These are phyloP conservation scores for Tremella yokohamensis DNA, from an alignment of 768 basidiomycete genomes.

Conservation along the genomic window DNA sequence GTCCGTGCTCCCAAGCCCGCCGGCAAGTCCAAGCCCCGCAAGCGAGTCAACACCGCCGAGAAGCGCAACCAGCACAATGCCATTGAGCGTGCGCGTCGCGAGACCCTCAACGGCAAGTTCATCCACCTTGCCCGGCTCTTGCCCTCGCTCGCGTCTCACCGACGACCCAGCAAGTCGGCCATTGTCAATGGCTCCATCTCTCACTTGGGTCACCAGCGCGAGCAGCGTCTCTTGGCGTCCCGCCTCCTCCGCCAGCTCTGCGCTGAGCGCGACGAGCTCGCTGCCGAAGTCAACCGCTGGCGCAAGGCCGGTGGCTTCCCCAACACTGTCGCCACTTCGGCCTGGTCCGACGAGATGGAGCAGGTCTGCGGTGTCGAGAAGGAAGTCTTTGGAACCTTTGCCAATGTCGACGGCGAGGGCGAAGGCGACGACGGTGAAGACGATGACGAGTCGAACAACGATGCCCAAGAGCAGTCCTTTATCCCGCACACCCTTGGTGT, in stretches of 20 bases:
- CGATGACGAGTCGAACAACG: conserved; percentile 15
- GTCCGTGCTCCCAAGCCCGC: conserved; percentile 4
- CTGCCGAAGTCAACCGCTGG: conserved; percentile 91
- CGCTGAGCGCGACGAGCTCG: conserved; percentile 76
- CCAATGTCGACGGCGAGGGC: conserved; percentile 34
- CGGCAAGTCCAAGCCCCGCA: conserved; percentile 62
- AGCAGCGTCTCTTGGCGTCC: conserved; percentile 74
- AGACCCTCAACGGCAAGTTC: conserved; percentile 89
- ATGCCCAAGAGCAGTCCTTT: conserved; percentile 5
- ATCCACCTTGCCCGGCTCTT: conserved; percentile 82
- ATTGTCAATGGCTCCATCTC: conserved; percentile 96
- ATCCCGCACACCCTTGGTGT: conserved; percentile 9
- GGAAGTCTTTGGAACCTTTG: conserved; percentile 47
- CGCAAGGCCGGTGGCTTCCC: conserved; percentile 65
- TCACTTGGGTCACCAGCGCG: conserved; percentile 64
- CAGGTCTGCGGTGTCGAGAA: conserved; percentile 45
- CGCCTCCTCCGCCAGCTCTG: conserved; percentile 76
- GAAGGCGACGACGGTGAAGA: conserved; percentile 36
- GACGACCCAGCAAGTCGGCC: conserved; percentile 90
- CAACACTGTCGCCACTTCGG: conserved; percentile 45
- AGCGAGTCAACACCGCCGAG: conserved; percentile 93
- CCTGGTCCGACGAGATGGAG: conserved; percentile 46
- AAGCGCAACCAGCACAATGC: conserved; percentile 96
- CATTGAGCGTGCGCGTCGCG: conserved; percentile 86
- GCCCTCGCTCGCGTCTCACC: conserved; percentile 82